Evolutionary conservation across 352 stramenopile species (phyloP).

Genomic region (Phytophthora colocasiae): DNA sequence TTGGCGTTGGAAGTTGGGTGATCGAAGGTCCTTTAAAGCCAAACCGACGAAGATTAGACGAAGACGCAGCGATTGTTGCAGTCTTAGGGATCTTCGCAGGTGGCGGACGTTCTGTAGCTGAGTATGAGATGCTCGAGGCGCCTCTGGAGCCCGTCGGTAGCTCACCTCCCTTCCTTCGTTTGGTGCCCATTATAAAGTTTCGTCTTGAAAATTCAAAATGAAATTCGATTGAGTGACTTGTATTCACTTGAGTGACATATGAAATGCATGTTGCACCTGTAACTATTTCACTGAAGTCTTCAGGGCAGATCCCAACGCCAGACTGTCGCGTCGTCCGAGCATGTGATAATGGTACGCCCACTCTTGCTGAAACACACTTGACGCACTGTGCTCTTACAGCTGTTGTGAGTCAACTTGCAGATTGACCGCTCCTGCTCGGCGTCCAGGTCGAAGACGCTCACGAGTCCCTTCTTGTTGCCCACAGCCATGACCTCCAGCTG

Average conservation of each 20-base stretch:
- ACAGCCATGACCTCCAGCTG: constrained; percentile 80
- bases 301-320: constrained; percentile 73
- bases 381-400: constrained; percentile 81
- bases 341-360: constrained; percentile 73
- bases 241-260: too few relatives aligned
- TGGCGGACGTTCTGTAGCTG: constrained; percentile 17
- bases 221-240: too few relatives aligned
- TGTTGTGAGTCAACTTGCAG: constrained; percentile 77
- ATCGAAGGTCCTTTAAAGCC: constrained; percentile 50
- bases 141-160: constrained; percentile 3
- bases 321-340: constrained; percentile 77
- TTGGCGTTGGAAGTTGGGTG: constrained; percentile 26
- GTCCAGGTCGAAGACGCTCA: constrained; percentile 85
- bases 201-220: constrained; percentile 35
- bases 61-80: constrained; percentile 6
- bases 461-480: constrained; percentile 83
- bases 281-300: too few relatives aligned
- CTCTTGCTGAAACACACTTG: constrained; percentile 84
- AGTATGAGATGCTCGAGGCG: constrained; percentile 29
- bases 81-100: constrained; percentile 30
- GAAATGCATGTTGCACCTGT: too few relatives aligned
- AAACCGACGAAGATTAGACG: constrained; percentile 37
- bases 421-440: constrained; percentile 70
- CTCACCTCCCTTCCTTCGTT: constrained; percentile 43
- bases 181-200: constrained; percentile 35